Evolutionary conservation across 139 green algal species (phyloP).

Genomic region (Chlorella sp.): DNA sequence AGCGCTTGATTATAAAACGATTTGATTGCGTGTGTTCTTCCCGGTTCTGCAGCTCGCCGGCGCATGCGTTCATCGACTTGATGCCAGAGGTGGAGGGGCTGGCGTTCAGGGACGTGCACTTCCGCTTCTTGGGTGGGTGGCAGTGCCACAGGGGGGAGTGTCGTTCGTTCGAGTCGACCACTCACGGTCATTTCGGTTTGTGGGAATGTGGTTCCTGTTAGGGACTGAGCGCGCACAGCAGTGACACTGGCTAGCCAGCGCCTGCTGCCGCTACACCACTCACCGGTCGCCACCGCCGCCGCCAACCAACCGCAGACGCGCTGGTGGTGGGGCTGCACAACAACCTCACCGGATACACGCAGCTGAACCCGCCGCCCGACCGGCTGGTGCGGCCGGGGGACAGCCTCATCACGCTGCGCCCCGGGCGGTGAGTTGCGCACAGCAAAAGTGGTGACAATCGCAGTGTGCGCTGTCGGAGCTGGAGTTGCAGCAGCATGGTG

Average conservation of each 20-base stretch:
- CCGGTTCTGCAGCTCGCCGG: no score
- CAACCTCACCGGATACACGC: not conserved
- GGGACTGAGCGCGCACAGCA: no score
- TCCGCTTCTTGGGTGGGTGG: conserved; percentile 19
- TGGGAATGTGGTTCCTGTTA: no score
- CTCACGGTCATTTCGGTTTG: no score
- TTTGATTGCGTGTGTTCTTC: no score
- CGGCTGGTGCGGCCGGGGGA: conserved; percentile 21
- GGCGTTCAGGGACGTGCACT: conserved; percentile 30
- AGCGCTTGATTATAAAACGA: no score
- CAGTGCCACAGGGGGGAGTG: no score
- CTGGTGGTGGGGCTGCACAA: conserved; percentile 20
- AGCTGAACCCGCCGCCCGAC: conserved; percentile 24
- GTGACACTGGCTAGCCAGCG: no score
- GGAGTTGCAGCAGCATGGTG: not conserved
- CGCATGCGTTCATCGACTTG: conserved; percentile 34
- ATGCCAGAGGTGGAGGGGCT: conserved; percentile 36
- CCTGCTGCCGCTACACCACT: no score
- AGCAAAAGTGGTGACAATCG: no score
- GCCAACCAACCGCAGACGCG: conserved; percentile 31
- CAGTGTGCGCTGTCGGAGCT: not conserved
- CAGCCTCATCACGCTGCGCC: conserved; percentile 47
- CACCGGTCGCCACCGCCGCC: no score
- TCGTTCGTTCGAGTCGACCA: no score
- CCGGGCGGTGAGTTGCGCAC: conserved; percentile 7